Base-by-base conservation (phyloP, 2,329 filamentous ascomycete genomes). In the Aspergillus chevalieri region DNA sequence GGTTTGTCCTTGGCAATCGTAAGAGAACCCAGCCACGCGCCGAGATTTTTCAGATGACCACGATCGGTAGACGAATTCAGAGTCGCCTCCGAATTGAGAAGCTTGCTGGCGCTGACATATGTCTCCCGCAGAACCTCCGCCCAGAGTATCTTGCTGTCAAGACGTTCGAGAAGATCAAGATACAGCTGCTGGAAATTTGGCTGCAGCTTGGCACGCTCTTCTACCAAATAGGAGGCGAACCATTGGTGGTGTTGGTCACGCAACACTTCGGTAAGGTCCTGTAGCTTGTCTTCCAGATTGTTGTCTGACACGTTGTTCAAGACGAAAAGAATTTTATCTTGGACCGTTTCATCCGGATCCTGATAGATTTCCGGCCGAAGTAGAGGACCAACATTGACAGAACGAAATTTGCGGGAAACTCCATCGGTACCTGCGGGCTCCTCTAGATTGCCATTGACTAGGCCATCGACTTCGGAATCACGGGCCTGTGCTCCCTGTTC, bases 161-260 rank as follows among this genome's bases (percentile, higher is more conserved):
- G 89, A 30, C 90, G 81, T 49, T 86, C 86, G 52, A 98, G 80
- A 46, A 98, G 80, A 60, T 95, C 88, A 45, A 97, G 80, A 65
- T 98, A 98, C 19, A 98, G 82, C 52, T 87, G 81, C 60, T 98
- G 93, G 64, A 94, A 97, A 68, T 98, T 98, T 5, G 92, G 91
- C 66, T 98, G 92, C 76, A 95, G 85, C 71, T 96, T 97, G 28
- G 92, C 94, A 43, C 94, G 89, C 66, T 96, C 89, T 64, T 96
- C 92, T 2, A 98, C 93, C 8, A 98, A 78, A 63, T 97, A 95
- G 44, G 84, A 85, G 6, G 94, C 93, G 64, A 98, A 98, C 93
- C 93, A 98, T 64, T 94, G 89, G 62, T 94, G 87, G 66, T 96
- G 86, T 57, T 85, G 84, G 47, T 86, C 82, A 46, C 89, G 84